Evolutionary conservation across 106 monocot species (phyloP), one percentile per base, ranked within the genome.

Genomic region (Acanthochlamys bracteata): DNA sequence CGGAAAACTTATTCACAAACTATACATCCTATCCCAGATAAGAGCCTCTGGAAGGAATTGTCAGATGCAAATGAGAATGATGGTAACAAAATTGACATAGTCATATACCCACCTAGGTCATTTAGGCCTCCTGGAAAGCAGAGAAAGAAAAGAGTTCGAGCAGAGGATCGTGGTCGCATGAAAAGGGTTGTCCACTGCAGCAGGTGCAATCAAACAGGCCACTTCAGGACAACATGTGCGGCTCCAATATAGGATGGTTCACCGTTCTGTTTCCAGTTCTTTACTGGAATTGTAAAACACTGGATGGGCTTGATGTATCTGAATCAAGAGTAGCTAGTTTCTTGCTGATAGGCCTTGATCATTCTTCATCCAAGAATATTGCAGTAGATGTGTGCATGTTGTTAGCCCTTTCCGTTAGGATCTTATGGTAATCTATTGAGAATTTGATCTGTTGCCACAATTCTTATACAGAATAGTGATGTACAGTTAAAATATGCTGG

Each of bases 101-200:
- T 84, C 24, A 90, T 96, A 20, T 74, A 82, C 59, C 95, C 95
- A 10, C 95, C 95, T 0, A 96, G 90, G 67, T 87, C 87, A 4
- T 76, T 96, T 0, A 82, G 78, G 73, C 90, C 95, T 10, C 84
- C 88, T 0, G 95, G 95, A 24, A 67, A 79, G 57, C 90, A 87
- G 7, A 82, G 95, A 43, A 96, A 96, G 74, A 90, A 81, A 82
- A 82, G 95, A 45, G 80, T 88, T 14, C 66, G 95, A 11, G 84
- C 95, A 12, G 95, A 96, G 71, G 95, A 96, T 26, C 73, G 80
- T 14, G 95, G 90, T 0, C 55, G 90, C 10, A 65, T 83, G 49
- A 96, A 90, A 69, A 46, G 95, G 65, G 83, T 90, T 7, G 95
- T 96, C 24, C 95, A 96, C 23, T 96, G 95, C 56, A 96, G 95